Percentiles rank a stretch among this genome's conserved stretches.
phyloP scores from a whole-genome alignment of 2,329 filamentous ascomycete genomes.

The Aspergillus versicolor region DNA sequence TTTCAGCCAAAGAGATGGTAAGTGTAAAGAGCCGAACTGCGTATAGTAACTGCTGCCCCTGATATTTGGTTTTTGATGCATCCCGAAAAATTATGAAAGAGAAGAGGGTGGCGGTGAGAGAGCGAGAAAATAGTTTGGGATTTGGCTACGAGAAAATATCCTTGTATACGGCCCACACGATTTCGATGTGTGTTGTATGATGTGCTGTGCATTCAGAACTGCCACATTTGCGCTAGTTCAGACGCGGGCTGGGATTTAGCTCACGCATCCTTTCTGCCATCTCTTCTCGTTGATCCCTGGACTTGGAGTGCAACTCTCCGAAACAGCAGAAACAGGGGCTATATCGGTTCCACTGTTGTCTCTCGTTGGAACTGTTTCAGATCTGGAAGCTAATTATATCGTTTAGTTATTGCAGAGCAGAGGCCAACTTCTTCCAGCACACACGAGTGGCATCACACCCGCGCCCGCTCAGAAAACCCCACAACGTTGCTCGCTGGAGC shows the following conservation, averaged over 20 bases:
- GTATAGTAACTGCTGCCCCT: neutral
- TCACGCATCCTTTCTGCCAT: constrained; percentile 28
- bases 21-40: constrained; percentile 33
- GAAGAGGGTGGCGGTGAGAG: neutral
- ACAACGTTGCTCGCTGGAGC: constrained; percentile 53
- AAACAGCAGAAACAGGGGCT: constrained; percentile 8
- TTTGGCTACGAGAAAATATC: neutral
- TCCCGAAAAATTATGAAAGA: neutral
- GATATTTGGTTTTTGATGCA: neutral
- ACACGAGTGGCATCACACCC: constrained; percentile 63
- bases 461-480: constrained; percentile 67
- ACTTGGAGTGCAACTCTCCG: constrained; percentile 9
- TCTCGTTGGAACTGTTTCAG: constrained; percentile 3
- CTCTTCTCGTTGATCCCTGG: constrained; percentile 16
- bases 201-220: constrained; percentile 14
- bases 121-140: neutral
- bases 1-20: constrained; percentile 67
- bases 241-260: constrained; percentile 25
- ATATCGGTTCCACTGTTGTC: constrained; percentile 1
- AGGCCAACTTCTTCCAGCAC: constrained; percentile 44
- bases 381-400: constrained; percentile 12
- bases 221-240: constrained; percentile 29
- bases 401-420: constrained; percentile 25
- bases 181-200: constrained; percentile 4
- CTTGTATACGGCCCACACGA: constrained; percentile 2